Evolutionary conservation across 108 stramenopile genomes (phyloP).

Genomic region (Nitzschia sp.): DNA sequence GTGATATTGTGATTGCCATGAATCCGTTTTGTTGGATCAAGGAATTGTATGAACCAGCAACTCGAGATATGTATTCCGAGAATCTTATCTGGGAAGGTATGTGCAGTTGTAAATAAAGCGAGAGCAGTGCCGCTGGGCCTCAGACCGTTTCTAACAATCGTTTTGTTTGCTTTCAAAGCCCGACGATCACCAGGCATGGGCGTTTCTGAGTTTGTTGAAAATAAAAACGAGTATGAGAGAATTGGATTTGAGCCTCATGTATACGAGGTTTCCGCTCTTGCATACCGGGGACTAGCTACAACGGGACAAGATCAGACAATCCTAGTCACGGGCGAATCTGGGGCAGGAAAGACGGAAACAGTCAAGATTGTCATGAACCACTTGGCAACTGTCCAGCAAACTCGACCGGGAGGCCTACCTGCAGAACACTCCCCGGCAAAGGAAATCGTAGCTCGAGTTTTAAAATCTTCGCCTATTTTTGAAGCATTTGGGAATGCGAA

Average conservation of each 20-base stretch:
- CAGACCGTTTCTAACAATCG: no score
- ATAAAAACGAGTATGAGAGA: conserved; percentile 27
- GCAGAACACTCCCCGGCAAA: conserved; percentile 21
- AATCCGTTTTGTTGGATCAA: conserved; percentile 83
- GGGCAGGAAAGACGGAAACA: conserved; percentile 92
- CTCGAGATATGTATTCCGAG: conserved; percentile 52
- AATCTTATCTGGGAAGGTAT: conserved; percentile 45
- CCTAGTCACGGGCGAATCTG: conserved; percentile 85
- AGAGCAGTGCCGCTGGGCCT: no score
- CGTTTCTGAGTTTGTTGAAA: conserved; percentile 34
- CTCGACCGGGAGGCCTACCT: conserved; percentile 32
- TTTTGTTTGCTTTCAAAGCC: no score
- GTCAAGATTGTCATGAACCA: conserved; percentile 89
- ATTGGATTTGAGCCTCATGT: conserved; percentile 71
- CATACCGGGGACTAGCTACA: conserved; percentile 63
- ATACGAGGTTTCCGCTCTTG: conserved; percentile 72
- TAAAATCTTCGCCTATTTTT: conserved; percentile 80
- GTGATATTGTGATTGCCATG: conserved; percentile 90
- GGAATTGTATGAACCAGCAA: conserved; percentile 45
- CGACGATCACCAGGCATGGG: no score
- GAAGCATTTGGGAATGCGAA: conserved; percentile 89
- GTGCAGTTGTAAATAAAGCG: no score
- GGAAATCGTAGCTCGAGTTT: conserved; percentile 54
- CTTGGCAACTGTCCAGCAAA: conserved; percentile 61
- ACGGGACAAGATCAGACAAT: conserved; percentile 70